These are phyloP conservation scores for Fusarium xylarioides DNA, from an alignment of 2,329 filamentous ascomycete genomes.

Conservation along the genomic window DNA sequence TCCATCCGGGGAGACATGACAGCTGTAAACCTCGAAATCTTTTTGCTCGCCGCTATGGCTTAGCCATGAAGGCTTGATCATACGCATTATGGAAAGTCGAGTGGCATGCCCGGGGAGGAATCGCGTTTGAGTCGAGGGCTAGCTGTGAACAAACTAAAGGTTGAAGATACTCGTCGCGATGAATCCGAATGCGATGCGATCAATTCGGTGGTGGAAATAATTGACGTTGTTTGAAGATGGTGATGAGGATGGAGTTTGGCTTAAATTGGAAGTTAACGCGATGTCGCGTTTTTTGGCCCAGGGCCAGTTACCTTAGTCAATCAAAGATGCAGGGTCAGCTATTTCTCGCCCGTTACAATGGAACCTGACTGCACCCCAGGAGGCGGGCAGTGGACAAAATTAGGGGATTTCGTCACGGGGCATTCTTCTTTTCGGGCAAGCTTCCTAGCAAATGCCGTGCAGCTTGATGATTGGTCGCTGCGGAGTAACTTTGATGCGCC, in stretches of 20 bases:
- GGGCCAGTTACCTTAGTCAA: constrained; percentile 8
- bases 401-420: neutral
- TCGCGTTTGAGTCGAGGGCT: constrained; percentile 7
- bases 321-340: constrained; percentile 30
- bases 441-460: neutral
- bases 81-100: constrained; percentile 67
- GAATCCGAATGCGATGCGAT: constrained; percentile 8
- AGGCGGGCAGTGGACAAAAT: neutral
- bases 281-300: constrained; percentile 35
- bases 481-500: constrained; percentile 34
- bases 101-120: constrained; percentile 34
- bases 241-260: constrained; percentile 16
- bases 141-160: neutral
- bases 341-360: constrained; percentile 5
- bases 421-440: neutral
- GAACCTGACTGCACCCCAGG: neutral
- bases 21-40: constrained; percentile 98
- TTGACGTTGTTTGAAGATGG: constrained; percentile 12
- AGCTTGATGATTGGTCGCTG: constrained; percentile 2
- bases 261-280: constrained; percentile 34
- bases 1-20: constrained; percentile 95
- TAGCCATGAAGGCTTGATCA: constrained; percentile 96
- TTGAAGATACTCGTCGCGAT: neutral
- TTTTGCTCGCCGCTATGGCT: constrained; percentile 97
- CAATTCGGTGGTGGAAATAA: neutral